Evolutionary conservation across 2,329 filamentous ascomycete species (phyloP), one percentile per base, ranked within the genome.

Genomic region (Cordyceps fumosorosea): DNA sequence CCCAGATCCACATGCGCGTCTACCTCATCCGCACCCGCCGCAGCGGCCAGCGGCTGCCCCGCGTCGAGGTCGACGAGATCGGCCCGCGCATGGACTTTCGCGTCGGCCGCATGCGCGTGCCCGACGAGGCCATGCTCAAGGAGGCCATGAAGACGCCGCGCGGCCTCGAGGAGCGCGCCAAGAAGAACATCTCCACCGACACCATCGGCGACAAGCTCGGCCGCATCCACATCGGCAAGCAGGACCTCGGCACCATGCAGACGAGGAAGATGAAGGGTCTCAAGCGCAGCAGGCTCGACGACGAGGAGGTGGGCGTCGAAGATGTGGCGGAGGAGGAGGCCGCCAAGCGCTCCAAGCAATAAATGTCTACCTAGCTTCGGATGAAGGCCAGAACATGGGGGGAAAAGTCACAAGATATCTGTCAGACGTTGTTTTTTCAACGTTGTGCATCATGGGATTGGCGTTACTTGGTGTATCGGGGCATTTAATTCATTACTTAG

Each of bases 191-290:
- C 69, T 85, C 87, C 60, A 96, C 90, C 62, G 93, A 98, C 74
- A 77, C 87, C 50, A 91, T 99, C 78, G 95, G 95, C 73, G 95
- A 99, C 77, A 98, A 98, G 87, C 83, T 98, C 66, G 95, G 93
- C 66, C 88, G 92, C 68, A 89, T 99, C 66, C 95, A 99, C 75
- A 77, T 96, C 64, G 91, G 90, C 71, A 91, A 89, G 79, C 92
- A 97, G 77, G 92, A 99, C 77, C 83, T 99, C 63, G 82, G 81
- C 72, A 84, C 89, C 69, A 76, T 99, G 76, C 95, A 99, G 81
- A 96, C 93, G 59, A 88, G 95, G 72, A 99, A 99, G 86, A 98
- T 99, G 93, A 99, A 99, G 86, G 95, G 93, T 67, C 77, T 99
- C 68, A 99, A 98, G 85, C 84, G 95, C 67, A 86, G 83, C 66